Base-by-base conservation (phyloP, 768 basidiomycete genomes). In the Boletus subparvulus region DNA sequence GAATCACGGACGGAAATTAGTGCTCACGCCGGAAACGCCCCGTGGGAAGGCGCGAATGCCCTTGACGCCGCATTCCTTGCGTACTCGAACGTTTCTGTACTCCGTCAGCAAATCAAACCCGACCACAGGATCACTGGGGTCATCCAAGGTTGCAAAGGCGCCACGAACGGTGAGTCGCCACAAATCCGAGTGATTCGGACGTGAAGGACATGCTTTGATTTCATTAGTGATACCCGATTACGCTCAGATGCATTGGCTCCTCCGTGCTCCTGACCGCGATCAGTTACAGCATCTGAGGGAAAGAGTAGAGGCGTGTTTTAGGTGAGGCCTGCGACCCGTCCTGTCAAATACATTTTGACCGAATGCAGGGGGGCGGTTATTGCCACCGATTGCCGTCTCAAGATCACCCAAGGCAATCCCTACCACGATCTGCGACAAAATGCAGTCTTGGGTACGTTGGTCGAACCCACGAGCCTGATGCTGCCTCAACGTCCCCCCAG, bases 31-130 rank as follows among this genome's bases (percentile, higher is more conserved):
- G 86, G 85, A n/a, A 81, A 79, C 35, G 82, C 88, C 12, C 92
- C 92, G 4, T 94, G 92, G 85, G 90, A 94, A 70, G 92, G 88
- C 24, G 81, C 80, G 41, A 94, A 94, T 65, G 91, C 92, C 13
- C 80, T 92, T 43, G 94, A 95, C 65, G 94, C 94, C 0, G 92
- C 92, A 1, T 88, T 94, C 68, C 73, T 92, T 10, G 88, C 92
- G 0, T 94, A 95, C 69, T 84, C 86, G 9, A 79, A 82, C 46
- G 79, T 96, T 41, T 87, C 92, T 4, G 84, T 85, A 24, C 78
- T 96, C 46, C 82, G 94, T 13, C 94, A 96, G 70, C 94, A 96
- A 74, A 84, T 93, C 56, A 85, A 86, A 68, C 93, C 94, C 0
- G 83, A 86, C 45, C 81, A 87, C 60, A 86, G 93, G 24, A 77